Conservation (phyloP, 768 basidiomycete genomes). For the Boletus huronensis region DNA sequence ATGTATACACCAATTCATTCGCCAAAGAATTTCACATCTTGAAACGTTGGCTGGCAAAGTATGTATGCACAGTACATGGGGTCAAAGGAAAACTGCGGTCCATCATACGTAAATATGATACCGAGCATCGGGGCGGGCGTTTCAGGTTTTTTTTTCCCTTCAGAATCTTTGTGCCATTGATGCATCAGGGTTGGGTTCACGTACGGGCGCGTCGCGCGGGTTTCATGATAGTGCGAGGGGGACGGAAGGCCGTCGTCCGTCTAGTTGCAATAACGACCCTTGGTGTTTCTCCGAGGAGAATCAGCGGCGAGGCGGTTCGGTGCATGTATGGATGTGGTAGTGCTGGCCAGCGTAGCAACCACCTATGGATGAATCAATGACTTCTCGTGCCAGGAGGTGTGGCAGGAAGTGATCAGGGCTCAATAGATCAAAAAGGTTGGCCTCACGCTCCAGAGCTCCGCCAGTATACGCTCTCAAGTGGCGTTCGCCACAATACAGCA, state of each 20-base stretch:
- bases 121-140: background rate
- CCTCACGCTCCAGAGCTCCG: background rate
- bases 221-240: background rate
- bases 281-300: background rate
- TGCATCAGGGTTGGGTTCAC: background rate
- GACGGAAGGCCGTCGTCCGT: background rate
- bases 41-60: background rate
- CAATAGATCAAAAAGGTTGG: background rate
- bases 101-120: background rate
- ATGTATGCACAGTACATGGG: background rate
- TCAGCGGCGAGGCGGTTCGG: too few species aligned
- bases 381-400: background rate
- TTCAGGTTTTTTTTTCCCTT: background rate
- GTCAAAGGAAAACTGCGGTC: background rate
- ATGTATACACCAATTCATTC: background rate
- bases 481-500: background rate
- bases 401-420: background rate
- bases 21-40: background rate
- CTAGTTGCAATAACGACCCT: background rate
- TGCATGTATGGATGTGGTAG: background rate
- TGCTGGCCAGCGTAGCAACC: background rate
- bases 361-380: background rate
- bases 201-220: background rate
- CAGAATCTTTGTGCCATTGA: background rate
- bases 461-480: background rate